These are phyloP conservation scores for Dothideomycetidae sp. DNA, from an alignment of 2,329 filamentous ascomycete species.

Conservation along the genomic window DNA sequence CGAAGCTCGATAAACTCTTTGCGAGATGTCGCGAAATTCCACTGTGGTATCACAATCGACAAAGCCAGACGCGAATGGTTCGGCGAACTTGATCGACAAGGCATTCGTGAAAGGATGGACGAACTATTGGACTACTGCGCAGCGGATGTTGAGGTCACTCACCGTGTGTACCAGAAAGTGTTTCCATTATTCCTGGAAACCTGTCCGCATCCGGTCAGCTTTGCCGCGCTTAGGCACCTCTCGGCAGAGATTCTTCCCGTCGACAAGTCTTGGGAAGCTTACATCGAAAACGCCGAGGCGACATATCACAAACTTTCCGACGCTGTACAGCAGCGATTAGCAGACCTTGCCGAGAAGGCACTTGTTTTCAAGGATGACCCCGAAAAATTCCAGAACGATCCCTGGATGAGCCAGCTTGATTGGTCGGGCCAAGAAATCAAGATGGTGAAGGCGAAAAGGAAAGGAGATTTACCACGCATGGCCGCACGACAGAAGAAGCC, in stretches of 20 bases:
- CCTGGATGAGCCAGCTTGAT: slow-evolving; percentile 86
- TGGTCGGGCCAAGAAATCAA: slow-evolving; percentile 88
- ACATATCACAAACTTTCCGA: slow-evolving; percentile 66
- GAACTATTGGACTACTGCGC: slow-evolving; percentile 88
- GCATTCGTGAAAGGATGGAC: slow-evolving; percentile 57
- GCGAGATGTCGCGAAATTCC: slow-evolving; percentile 90
- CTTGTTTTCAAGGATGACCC: slow-evolving; percentile 56
- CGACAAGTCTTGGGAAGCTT: slow-evolving; percentile 73
- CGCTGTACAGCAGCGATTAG: slow-evolving; percentile 62
- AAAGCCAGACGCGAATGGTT: slow-evolving; percentile 80
- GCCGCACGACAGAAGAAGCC: slow-evolving; percentile 80
- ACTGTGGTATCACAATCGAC: slow-evolving; percentile 81
- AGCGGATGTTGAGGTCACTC: slow-evolving; percentile 82
- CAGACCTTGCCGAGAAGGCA: slow-evolving; percentile 62
- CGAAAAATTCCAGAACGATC: slow-evolving; percentile 60
- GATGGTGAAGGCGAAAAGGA: slow-evolving; percentile 85
- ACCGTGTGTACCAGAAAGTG: slow-evolving; percentile 84
- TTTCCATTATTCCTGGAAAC: slow-evolving; percentile 79
- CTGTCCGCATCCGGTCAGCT: slow-evolving; percentile 94
- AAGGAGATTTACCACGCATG: slow-evolving; percentile 61
- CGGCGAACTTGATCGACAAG: slow-evolving; percentile 60
- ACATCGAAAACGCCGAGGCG: slow-evolving; percentile 68
- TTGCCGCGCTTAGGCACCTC: slow-evolving; percentile 84
- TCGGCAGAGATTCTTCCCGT: slow-evolving; percentile 86
- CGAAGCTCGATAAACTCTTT: slow-evolving; percentile 90